phyloP scores from a whole-genome alignment of 768 basidiomycete species.

The Dictyophora rubrovolvata region DNA sequence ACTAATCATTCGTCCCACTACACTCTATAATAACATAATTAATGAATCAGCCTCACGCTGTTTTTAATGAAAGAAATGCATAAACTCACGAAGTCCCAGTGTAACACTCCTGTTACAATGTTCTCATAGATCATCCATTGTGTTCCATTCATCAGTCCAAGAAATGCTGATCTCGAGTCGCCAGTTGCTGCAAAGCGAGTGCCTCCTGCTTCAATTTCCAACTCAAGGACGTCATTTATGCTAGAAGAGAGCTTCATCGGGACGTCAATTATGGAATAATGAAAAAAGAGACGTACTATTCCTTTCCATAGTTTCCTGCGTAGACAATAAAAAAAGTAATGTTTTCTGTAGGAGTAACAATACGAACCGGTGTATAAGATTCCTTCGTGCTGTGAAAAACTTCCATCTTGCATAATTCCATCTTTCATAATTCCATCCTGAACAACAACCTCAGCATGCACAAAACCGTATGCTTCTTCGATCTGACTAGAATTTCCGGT shows the following conservation, averaged over 20 bases:
- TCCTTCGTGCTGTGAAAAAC: slow-evolving; percentile 44
- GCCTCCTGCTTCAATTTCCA: slow-evolving; percentile 51
- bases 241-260: slow-evolving; percentile 21
- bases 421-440: slow-evolving; percentile 40
- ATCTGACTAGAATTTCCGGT: slow-evolving; percentile 26
- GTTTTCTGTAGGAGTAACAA: neutral
- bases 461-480: slow-evolving; percentile 36
- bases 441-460: slow-evolving; percentile 45
- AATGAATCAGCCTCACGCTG: neutral
- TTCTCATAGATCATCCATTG: slow-evolving; percentile 67
- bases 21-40: slow-evolving; percentile 34
- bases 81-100: slow-evolving; percentile 62
- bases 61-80: neutral
- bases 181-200: slow-evolving; percentile 43
- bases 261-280: neutral
- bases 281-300: slow-evolving; percentile 25
- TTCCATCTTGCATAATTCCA: slow-evolving; percentile 43
- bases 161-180: slow-evolving; percentile 36
- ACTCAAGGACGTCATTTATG: slow-evolving; percentile 48
- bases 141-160: slow-evolving; percentile 45
- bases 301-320: slow-evolving; percentile 50
- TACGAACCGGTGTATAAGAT: slow-evolving; percentile 49
- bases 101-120: slow-evolving; percentile 40
- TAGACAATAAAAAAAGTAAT: neutral
- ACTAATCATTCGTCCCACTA: slow-evolving; percentile 52